Evolutionary conservation across 2,329 filamentous ascomycete genomes (phyloP).

Genomic region (Ophioceras dolichostomum): DNA sequence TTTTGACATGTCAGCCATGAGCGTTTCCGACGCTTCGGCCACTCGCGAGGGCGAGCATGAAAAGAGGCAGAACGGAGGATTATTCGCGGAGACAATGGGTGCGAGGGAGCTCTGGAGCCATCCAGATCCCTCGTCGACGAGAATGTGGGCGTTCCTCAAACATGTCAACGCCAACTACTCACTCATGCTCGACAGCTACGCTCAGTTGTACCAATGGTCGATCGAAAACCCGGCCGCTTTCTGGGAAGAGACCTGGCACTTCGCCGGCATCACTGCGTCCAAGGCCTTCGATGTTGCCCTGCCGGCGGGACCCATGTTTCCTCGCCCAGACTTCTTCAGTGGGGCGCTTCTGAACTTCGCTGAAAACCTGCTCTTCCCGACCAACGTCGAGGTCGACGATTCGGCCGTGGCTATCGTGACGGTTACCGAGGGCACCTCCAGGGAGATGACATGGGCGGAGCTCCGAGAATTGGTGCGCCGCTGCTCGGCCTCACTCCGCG

Average conservation of each 20-base stretch:
- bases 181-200: conserved; percentile 52
- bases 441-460: conserved; percentile 62
- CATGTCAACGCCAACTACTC: conserved; percentile 55
- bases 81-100: too few species aligned
- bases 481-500: conserved; percentile 56
- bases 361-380: conserved; percentile 81
- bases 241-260: conserved; percentile 80
- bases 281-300: conserved; percentile 52
- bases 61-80: too few species aligned
- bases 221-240: conserved; percentile 62
- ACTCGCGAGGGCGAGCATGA: too few species aligned
- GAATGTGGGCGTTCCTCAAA: conserved; percentile 61
- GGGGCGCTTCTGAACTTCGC: conserved; percentile 80
- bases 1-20: too few species aligned
- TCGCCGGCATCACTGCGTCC: conserved; percentile 63
- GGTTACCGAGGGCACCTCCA: conserved; percentile 50
- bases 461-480: conserved; percentile 65
- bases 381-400: conserved; percentile 35
- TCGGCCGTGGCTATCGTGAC: conserved; percentile 62
- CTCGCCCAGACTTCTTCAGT: conserved; percentile 75
- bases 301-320: conserved; percentile 63
- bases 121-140: conserved; percentile 50
- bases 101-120: conserved; percentile 68
- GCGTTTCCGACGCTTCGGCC: too few species aligned
- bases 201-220: conserved; percentile 77